Base-by-base conservation (phyloP, 2,329 filamentous ascomycete genomes). In the Botryosphaeria dothidea region DNA sequence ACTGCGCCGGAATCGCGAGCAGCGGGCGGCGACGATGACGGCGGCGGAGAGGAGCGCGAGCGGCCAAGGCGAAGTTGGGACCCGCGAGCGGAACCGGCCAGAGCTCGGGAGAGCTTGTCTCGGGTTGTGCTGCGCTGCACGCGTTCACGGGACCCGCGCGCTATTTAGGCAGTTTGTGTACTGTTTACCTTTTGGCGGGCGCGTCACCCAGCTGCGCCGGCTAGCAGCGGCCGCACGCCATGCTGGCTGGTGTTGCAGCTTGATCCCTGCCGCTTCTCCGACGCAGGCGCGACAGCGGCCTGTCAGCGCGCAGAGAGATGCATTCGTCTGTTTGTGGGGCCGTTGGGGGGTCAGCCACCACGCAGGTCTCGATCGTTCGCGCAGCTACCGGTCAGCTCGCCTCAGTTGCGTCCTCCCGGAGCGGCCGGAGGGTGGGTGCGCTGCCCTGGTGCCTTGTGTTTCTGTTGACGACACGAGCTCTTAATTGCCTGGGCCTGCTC, bases 301-400 rank as follows among this genome's bases (percentile, higher is more conserved):
- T 70, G 69, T 73, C 68, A 68, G 72, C 67, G 67, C 71, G 71
- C 71, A 68, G 68, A 71, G 67, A 41, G 74, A 76, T 72, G 54
- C 23, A 23, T 58, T 31, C 36, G 19, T 58, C 17, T 60, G 75
- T 71, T 77, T 77, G 72, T 66, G 62, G 51, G 65, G 41, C 52
- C 52, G 58, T 52, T 46, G 49, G 46, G 60, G 46, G 38, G 61
- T 29, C n/a, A 62, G 62, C 62, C 49, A 36, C 17, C 21, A 11
- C 23, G 31, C 62, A 46, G 62, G 62, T 58, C 51, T 65, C 43
- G 51, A 51, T 46, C 51, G 38, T 48, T 45, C 29, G 62, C 51
- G 56, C 56, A 48, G 56, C 27, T 34, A 64, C 62, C 66, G 67
- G 71, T 74, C 73, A 75, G 75, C 74, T 67, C 68, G 38, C 56